Conservation (phyloP, 768 basidiomycete genomes). For the Kwoniella heveanensis region DNA sequence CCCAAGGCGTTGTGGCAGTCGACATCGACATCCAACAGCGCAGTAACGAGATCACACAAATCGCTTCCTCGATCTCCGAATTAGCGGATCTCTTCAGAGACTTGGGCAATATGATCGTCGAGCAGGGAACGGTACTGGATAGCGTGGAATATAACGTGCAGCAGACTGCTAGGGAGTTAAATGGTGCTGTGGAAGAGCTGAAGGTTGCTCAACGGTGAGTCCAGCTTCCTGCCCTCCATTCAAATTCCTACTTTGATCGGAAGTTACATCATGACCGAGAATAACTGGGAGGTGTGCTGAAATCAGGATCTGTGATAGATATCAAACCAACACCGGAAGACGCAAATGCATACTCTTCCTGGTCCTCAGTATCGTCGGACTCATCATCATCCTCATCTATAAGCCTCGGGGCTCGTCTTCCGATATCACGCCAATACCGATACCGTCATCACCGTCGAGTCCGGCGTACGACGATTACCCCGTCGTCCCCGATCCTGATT, state of each 20-base stretch:
- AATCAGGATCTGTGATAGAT: conserved; percentile 59
- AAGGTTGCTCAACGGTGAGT: conserved; percentile 76
- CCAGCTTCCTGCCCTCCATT: no score
- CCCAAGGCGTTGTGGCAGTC: conserved; percentile 54
- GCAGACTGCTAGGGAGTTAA: conserved; percentile 76
- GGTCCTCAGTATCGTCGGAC: conserved; percentile 81
- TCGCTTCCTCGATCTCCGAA: conserved; percentile 85
- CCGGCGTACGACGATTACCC: conserved; percentile 2
- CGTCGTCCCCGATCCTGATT: background rate
- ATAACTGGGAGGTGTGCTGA: background rate
- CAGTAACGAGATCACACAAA: conserved; percentile 76
- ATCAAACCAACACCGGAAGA: conserved; percentile 90
- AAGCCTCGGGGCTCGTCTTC: conserved; percentile 66
- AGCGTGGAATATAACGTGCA: conserved; percentile 98
- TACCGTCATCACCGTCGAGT: conserved; percentile 6
- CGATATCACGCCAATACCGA: conserved; percentile 2
- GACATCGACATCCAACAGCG: conserved; percentile 61
- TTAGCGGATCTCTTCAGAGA: conserved; percentile 97
- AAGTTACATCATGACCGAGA: no score
- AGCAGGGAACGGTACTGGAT: conserved; percentile 95
- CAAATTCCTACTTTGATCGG: no score
- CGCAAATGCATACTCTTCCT: conserved; percentile 92
- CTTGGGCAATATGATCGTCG: conserved; percentile 86
- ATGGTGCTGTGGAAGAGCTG: conserved; percentile 82
- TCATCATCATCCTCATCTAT: conserved; percentile 85